A percentile compares a stretch with the other conserved stretches of the same genome.
phyloP scores from a whole-genome alignment of 2,329 filamentous ascomycete genomes.

The Lojkania enalia region DNA sequence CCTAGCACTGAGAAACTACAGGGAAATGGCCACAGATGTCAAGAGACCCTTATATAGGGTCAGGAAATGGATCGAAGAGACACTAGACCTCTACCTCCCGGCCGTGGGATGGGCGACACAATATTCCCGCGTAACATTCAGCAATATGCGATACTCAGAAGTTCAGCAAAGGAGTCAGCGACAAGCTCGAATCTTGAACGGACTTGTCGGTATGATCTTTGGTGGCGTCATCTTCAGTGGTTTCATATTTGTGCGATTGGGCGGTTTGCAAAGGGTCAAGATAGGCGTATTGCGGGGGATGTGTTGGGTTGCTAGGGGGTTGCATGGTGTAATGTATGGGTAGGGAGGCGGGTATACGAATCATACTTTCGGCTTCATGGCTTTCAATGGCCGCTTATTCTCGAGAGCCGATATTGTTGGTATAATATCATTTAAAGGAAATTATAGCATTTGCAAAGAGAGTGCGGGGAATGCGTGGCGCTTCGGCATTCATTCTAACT shows the following conservation, averaged over 20 bases:
- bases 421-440: too few relatives aligned
- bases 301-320: neutral
- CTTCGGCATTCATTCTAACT: too few relatives aligned
- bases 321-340: neutral
- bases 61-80: slow-evolving; percentile 86
- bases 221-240: slow-evolving; percentile 16
- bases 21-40: slow-evolving; percentile 90
- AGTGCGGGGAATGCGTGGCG: too few relatives aligned
- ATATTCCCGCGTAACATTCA: slow-evolving; percentile 90
- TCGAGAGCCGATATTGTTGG: too few relatives aligned
- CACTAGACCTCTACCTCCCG: slow-evolving; percentile 74
- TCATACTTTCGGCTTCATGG: too few relatives aligned
- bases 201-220: slow-evolving; percentile 24
- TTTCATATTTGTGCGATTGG: neutral
- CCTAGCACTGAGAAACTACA: slow-evolving; percentile 86
- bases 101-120: slow-evolving; percentile 86
- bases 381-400: neutral
- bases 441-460: too few relatives aligned
- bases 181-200: slow-evolving; percentile 38
- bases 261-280: neutral
- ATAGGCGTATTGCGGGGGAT: neutral
- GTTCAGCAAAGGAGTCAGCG: slow-evolving; percentile 69
- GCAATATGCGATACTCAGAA: slow-evolving; percentile 87
- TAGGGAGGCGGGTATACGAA: too few relatives aligned
- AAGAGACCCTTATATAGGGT: slow-evolving; percentile 75